Evolutionary conservation across 169 alveolate genomes (phyloP), one percentile per base, ranked within the genome.

Genomic region (Plasmodium fragile): DNA sequence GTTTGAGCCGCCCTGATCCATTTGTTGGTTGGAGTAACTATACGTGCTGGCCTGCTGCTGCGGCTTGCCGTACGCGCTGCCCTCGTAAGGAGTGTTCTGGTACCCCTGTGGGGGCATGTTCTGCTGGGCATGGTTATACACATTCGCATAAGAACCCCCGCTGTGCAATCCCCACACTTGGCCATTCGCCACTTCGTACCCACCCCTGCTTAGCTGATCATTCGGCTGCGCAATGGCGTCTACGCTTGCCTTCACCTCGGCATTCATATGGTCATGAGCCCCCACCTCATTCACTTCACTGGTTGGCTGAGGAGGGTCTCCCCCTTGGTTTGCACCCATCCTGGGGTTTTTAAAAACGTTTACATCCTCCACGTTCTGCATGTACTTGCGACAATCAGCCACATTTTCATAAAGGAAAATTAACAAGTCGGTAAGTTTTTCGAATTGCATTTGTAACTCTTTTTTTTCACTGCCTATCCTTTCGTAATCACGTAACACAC

Each of bases 361-460:
- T 11, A 69, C 43, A 53, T 85, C 69, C 59, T 85, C 93, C 77
- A 85, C 36, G 30, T 85, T 85, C 7, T 85, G 85, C 93, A 85
- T 85, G 45, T 85, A 85, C 69, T 39, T 2, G 13, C 93, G 49
- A 36, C 93, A 85, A 52, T 28, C 87, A 28, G 59, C 36, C 70
- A 85, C 84, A 85, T 85, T 85, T 22, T 85, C 84, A 34, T 85
- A 85, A 53, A 85, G 52, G 65, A 32, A 85, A 75, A 85, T 73
- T 85, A 85, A 85, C 93, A 85, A 53, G 53, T 85, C 93, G 28
- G 85, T 73, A 73, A 73, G 49, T 11, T 85, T 73, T n/a, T 85
- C 93, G 16, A 85, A 49, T 13, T 85, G 34, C 4, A 16, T 39
- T 39, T 85, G 70, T 22, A 85, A 73, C 16, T 52, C 45, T 28